Conservation (phyloP, 2,329 filamentous ascomycete species). For the Chaetomium sp. region DNA sequence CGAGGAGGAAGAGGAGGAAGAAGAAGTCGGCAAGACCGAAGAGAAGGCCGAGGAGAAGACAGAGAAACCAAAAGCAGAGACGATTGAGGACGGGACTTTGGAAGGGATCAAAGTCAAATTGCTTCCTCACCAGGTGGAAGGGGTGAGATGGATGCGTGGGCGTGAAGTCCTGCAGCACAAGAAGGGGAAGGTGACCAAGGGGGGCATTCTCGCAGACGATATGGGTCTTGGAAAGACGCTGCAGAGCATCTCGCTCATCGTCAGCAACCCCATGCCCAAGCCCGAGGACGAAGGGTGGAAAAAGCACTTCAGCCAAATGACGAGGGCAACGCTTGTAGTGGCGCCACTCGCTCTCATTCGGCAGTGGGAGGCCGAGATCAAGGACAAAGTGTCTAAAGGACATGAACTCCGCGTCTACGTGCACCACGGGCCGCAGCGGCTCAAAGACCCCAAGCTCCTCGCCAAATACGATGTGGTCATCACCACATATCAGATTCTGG, state of each 20-base stretch:
- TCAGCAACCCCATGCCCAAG: constrained; percentile 69
- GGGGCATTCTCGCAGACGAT: constrained; percentile 92
- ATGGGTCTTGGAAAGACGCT: constrained; percentile 97
- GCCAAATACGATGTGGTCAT: constrained; percentile 90
- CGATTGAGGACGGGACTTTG: constrained; percentile 47
- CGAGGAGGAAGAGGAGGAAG: constrained; percentile 49
- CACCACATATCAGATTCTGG: constrained; percentile 92
- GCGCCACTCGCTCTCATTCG: constrained; percentile 90
- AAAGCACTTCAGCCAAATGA: constrained; percentile 61
- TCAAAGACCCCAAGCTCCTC: constrained; percentile 70
- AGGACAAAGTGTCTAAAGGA: constrained; percentile 64
- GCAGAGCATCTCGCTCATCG: constrained; percentile 82
- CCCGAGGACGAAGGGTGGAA: constrained; percentile 55
- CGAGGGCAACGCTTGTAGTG: constrained; percentile 81
- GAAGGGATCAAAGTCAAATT: constrained; percentile 82
- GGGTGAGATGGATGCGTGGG: constrained; percentile 90
- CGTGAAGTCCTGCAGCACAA: constrained; percentile 84
- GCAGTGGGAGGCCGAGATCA: constrained; percentile 94
- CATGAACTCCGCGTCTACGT: constrained; percentile 75
- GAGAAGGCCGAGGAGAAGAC: constrained; percentile 50
- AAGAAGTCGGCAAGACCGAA: background rate
- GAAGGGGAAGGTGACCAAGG: constrained; percentile 74
- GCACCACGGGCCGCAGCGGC: constrained; percentile 82
- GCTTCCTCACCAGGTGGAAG: constrained; percentile 88
- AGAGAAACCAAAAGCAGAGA: constrained; percentile 29